These are phyloP conservation scores for Phallus indusiatus DNA, from an alignment of 768 basidiomycete genomes.

Conservation along the genomic window DNA sequence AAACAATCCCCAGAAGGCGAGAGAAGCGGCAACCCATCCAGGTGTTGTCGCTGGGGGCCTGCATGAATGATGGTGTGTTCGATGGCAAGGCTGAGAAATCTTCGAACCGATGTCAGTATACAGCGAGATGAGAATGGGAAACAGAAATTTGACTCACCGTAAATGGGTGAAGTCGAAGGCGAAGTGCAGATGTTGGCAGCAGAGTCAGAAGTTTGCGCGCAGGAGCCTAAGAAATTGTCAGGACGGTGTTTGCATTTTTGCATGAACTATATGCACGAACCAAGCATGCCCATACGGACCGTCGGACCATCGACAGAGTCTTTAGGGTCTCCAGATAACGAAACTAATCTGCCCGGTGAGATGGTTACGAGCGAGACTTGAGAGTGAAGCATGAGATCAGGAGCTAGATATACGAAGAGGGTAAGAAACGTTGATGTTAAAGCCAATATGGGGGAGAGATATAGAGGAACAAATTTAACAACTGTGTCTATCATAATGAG, in stretches of 20 bases:
- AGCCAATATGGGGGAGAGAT: constrained; percentile 56
- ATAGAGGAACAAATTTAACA: constrained; percentile 58
- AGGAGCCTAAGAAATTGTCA: constrained; percentile 40
- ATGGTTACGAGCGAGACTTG: constrained; percentile 60
- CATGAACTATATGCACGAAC: constrained; percentile 23
- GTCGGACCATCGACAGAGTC: constrained; percentile 53
- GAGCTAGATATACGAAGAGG: constrained; percentile 61
- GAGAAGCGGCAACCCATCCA: constrained; percentile 50
- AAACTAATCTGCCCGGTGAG: constrained; percentile 36
- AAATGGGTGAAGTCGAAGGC: constrained; percentile 46
- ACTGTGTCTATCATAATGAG: constrained; percentile 56
- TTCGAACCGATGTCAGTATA: constrained; percentile 17
- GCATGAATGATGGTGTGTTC: constrained; percentile 46
- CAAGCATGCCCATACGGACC: constrained; percentile 56
- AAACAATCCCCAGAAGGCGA: constrained; percentile 50
- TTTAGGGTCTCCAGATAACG: constrained; percentile 23
- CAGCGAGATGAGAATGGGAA: neutral
- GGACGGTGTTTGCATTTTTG: neutral
- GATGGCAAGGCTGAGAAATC: constrained; percentile 56
- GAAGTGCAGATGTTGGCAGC: constrained; percentile 46
- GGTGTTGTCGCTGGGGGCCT: constrained; percentile 54
- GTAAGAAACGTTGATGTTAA: constrained; percentile 58
- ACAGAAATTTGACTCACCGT: constrained; percentile 35
- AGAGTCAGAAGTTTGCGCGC: constrained; percentile 40
- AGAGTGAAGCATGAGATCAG: constrained; percentile 46